Conservation (phyloP, 176 grass and related monocot genomes). For the Carex pumila region DNA sequence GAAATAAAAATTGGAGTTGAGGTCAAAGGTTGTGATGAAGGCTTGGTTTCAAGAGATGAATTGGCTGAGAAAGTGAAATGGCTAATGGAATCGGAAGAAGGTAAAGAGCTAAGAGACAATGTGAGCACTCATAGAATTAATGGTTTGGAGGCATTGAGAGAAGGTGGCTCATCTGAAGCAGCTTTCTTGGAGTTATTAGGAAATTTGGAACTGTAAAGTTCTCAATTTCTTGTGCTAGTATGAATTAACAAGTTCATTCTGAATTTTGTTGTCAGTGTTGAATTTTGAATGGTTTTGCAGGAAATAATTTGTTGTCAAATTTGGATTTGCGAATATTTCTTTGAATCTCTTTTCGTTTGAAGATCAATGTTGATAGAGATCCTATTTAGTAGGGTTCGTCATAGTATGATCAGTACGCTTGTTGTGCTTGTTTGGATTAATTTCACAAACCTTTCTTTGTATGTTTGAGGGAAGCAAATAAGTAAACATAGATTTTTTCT, state of each 20-base stretch:
- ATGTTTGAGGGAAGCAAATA: no score
- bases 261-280: no score
- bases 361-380: no score
- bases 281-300: no score
- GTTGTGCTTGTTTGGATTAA: no score
- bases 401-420: no score
- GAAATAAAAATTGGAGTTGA: conserved; percentile 9
- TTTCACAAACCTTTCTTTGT: no score
- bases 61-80: conserved; percentile 18
- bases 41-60: conserved; percentile 1
- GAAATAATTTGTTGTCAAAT: background rate
- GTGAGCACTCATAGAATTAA: conserved; percentile 17
- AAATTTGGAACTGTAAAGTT: conserved; percentile 16
- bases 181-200: conserved; percentile 24
- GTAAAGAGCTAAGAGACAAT: background rate
- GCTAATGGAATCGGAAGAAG: conserved; percentile 17
- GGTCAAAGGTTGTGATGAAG: conserved; percentile 17
- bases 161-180: conserved; percentile 19
- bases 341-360: no score
- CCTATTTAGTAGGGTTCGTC: no score
- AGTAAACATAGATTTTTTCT: no score
- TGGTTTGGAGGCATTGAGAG: conserved; percentile 17
- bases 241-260: no score
- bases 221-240: no score
- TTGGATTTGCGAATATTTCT: background rate